These are phyloP conservation scores for Schwanniomyces yamadae DNA, from an alignment of 805 yeast genomes.

Conservation along the genomic window DNA sequence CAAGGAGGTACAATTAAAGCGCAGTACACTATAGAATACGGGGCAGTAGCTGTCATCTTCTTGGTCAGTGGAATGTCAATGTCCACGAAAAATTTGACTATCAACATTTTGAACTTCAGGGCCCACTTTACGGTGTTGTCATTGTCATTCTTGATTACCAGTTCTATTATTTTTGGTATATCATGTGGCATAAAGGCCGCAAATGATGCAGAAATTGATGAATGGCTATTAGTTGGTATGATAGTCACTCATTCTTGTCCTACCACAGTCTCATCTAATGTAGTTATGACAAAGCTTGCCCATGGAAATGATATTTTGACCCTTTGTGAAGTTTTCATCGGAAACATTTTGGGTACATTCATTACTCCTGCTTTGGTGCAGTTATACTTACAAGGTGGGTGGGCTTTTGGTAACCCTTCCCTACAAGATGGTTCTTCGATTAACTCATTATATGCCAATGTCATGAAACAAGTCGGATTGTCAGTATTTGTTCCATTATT, in stretches of 20 bases:
- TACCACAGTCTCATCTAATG: conserved; percentile 88
- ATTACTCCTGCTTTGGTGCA: conserved; percentile 84
- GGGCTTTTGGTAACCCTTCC: conserved; percentile 77
- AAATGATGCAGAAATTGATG: conserved; percentile 55
- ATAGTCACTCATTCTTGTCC: conserved; percentile 86
- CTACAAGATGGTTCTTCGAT: conserved; percentile 50
- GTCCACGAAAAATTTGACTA: conserved; percentile 58
- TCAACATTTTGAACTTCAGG: conserved; percentile 74
- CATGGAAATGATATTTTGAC: conserved; percentile 80
- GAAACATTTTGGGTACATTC: conserved; percentile 83
- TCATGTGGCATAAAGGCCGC: conserved; percentile 65
- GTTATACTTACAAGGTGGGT: conserved; percentile 57
- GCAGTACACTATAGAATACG: conserved; percentile 69
- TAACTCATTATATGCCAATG: conserved; percentile 60
- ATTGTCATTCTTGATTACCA: conserved; percentile 69
- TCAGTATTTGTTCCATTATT: conserved; percentile 81
- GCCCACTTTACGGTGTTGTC: conserved; percentile 72
- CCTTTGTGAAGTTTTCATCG: conserved; percentile 80
- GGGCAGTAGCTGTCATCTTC: conserved; percentile 85
- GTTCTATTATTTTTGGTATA: conserved; percentile 70
- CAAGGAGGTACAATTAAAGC: conserved; percentile 79
- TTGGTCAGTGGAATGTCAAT: conserved; percentile 79
- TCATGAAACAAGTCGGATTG: conserved; percentile 85
- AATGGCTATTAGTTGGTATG: conserved; percentile 79
- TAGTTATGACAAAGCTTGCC: conserved; percentile 86